Percentiles rank a stretch among this genome's conserved stretches.
Conservation (phyloP, 2,329 filamentous ascomycete genomes). For the Aspergillus sp. region DNA sequence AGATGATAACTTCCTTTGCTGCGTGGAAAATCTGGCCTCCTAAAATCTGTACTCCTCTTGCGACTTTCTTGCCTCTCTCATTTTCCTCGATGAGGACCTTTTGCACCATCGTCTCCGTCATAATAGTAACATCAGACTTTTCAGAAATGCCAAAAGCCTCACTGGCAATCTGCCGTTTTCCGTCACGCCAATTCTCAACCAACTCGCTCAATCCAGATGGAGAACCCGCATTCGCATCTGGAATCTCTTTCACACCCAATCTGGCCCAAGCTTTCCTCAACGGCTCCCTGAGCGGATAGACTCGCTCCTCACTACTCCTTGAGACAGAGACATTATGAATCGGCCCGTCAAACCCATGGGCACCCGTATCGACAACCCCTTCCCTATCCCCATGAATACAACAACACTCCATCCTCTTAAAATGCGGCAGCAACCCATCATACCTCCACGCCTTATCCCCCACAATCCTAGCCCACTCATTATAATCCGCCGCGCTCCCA, state of each 20-base stretch:
- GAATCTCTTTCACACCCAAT: constrained; percentile 27
- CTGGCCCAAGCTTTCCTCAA: constrained; percentile 40
- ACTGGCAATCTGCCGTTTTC: constrained; percentile 28
- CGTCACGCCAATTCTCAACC: constrained; percentile 29
- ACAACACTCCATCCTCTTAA: constrained; percentile 40
- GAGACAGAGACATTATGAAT: constrained; percentile 21
- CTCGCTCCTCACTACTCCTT: constrained; percentile 27
- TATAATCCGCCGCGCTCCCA: constrained; percentile 46
- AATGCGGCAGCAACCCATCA: constrained; percentile 48
- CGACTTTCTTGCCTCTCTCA: constrained; percentile 15
- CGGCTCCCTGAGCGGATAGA: constrained; percentile 40
- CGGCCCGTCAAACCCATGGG: constrained; percentile 30
- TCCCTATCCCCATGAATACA: constrained; percentile 22
- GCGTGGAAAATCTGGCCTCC: constrained; percentile 23
- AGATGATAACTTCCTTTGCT: constrained; percentile 34
- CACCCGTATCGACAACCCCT: background rate
- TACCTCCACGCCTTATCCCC: constrained; percentile 49
- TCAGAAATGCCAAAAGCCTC: constrained; percentile 24
- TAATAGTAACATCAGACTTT: background rate
- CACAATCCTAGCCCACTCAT: constrained; percentile 46
- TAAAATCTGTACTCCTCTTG: constrained; percentile 26
- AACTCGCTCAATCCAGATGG: constrained; percentile 30
- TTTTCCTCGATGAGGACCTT: constrained; percentile 1
- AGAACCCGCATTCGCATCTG: constrained; percentile 28
- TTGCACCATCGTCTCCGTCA: constrained; percentile 26